Evolutionary conservation across 2,329 filamentous ascomycete genomes (phyloP).

Genomic region (Cladobotryum protrusum): DNA sequence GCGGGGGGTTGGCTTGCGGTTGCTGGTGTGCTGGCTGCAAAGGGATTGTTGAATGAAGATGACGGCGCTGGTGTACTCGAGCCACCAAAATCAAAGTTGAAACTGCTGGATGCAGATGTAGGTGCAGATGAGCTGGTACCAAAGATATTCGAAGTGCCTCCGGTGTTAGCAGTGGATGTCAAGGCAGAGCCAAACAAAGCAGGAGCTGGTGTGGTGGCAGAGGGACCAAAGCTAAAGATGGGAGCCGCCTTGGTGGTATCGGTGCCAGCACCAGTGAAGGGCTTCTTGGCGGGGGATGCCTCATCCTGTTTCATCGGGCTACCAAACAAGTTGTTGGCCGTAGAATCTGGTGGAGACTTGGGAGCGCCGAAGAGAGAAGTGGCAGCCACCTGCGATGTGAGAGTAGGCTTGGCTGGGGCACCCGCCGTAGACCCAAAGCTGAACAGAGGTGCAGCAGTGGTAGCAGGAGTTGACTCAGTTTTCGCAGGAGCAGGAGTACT

Average conservation of each 20-base stretch:
- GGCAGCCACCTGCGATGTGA: conserved; percentile 19
- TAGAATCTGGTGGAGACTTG: conserved; percentile 26
- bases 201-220: conserved; percentile 24
- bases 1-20: conserved; percentile 14
- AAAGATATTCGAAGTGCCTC: conserved; percentile 13
- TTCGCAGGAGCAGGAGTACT: conserved; percentile 15
- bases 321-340: conserved; percentile 31
- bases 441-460: conserved; percentile 25
- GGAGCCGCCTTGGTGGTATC: conserved; percentile 20
- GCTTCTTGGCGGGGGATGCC: conserved; percentile 32
- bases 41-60: conserved; percentile 35
- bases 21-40: conserved; percentile 23
- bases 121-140: conserved; percentile 20
- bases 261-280: conserved; percentile 22
- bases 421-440: conserved; percentile 26
- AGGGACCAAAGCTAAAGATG: conserved; percentile 30
- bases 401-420: conserved; percentile 22
- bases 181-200: conserved; percentile 31
- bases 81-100: conserved; percentile 27
- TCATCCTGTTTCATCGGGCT: conserved; percentile 40
- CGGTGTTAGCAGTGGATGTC: conserved; percentile 29
- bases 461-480: conserved; percentile 16
- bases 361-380: conserved; percentile 35
- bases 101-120: conserved; percentile 18
- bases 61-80: conserved; percentile 16